Evolutionary conservation across 352 stramenopile species (phyloP).

Genomic region (Phytophthora aleatoria): DNA sequence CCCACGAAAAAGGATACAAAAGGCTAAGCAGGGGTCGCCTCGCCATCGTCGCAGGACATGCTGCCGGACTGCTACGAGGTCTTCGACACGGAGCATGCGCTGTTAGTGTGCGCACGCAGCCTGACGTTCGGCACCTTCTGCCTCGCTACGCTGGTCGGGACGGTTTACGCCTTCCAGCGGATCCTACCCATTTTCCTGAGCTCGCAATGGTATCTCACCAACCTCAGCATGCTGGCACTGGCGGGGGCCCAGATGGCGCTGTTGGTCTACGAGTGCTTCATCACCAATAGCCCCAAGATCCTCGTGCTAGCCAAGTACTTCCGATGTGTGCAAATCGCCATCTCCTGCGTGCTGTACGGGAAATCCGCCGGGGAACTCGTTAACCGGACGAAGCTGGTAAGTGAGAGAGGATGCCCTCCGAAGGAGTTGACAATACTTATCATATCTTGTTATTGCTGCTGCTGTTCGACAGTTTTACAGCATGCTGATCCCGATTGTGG

Average conservation of each 20-base stretch:
- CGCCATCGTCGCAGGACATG: slow-evolving; percentile 10
- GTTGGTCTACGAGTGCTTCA: slow-evolving; percentile 66
- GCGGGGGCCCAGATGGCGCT: slow-evolving; percentile 67
- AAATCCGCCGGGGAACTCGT: slow-evolving; percentile 69
- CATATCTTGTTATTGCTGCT: neutral
- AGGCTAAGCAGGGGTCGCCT: neutral
- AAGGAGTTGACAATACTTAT: neutral
- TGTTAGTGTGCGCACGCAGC: slow-evolving; percentile 65
- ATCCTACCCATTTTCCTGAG: slow-evolving; percentile 65
- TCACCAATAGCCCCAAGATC: slow-evolving; percentile 60
- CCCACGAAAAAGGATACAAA: neutral
- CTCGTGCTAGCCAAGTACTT: slow-evolving; percentile 79
- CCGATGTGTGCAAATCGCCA: slow-evolving; percentile 65
- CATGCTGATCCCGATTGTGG: slow-evolving; percentile 58
- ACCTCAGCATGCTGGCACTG: slow-evolving; percentile 66
- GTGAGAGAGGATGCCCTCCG: neutral
- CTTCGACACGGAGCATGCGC: slow-evolving; percentile 34
- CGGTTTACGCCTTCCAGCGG: slow-evolving; percentile 47
- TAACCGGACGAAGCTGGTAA: slow-evolving; percentile 45
- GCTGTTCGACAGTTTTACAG: slow-evolving; percentile 44
- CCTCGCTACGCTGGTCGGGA: slow-evolving; percentile 52
- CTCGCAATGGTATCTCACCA: slow-evolving; percentile 62
- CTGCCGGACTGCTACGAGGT: slow-evolving; percentile 60
- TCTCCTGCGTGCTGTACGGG: slow-evolving; percentile 74
- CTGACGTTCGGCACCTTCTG: slow-evolving; percentile 64